Evolutionary conservation across 768 basidiomycete genomes (phyloP), one percentile per base, ranked within the genome.

Genomic region (Chalciporus piperatus): DNA sequence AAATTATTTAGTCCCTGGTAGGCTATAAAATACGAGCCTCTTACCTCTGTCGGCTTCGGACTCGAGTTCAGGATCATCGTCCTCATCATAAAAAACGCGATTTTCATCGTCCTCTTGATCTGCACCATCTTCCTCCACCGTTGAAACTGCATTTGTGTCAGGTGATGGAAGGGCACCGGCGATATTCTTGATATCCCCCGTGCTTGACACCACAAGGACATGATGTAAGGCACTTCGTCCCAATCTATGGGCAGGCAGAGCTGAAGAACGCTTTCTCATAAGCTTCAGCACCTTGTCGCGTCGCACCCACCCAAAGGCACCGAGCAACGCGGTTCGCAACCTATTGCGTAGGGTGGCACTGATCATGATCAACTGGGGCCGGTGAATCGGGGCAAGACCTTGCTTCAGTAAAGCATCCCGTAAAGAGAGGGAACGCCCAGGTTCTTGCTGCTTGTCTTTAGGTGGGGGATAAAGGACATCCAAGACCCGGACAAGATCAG

Each of bases 311-410:
- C 79, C 79, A 57, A 78, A 85, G 48, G 80, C 74, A 44, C 70
- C 70, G 52, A 77, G 78, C 32, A 88, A 51, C 25, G 69, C 61
- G 13, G 38, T 57, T 43, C 58, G 61, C 48, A 69, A 70, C 52
- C 77, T 77, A 45, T 70, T 74, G 39, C 80, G 75, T 55, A 91
- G 71, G 7, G 88, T 90, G 38, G 89, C 89, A 61, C 86, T 89
- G 44, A 82, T 77, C 61, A 88, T 66, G 39, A 90, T 71, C 47
- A 88, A 65, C 63, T 89, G 89, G 20, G 85, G 80, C 23, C 54
- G 70, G 66, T 43, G 19, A 19, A 39, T 37, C n/a, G 48, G 48
- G 35, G 47, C 11, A 40, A 52, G 37, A 14, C 9, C 41, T 41
- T 47, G 55, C 55, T 43, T 48, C 32, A 46, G 27, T 38, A 59